Base-by-base conservation (phyloP, 495 filamentous ascomycete genomes). In the Talaromyces stipitatus region DNA sequence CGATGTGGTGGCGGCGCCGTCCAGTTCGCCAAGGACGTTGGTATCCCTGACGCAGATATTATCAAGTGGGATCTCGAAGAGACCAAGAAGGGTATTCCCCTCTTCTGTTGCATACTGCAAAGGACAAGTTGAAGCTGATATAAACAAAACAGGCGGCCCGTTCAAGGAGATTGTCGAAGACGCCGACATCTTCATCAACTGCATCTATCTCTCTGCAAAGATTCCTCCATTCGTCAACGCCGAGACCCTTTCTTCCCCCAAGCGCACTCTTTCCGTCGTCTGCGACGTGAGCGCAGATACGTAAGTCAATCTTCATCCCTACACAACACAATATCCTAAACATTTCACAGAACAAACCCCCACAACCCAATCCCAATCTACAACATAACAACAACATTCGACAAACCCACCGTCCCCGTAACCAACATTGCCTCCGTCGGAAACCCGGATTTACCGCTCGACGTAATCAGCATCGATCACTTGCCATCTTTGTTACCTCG, bases 51-150 rank as follows among this genome's bases (percentile, higher is more conserved):
- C 16, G 80, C 82, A 58, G 82, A 88, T 61, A 83, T 96, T 61
- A 70, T 92, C 63, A 83, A 91, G 77, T 97, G 92, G 92, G 94
- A 97, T 78, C 80, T 98, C 72, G 84, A 78, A 2, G 94, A 97
- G 81, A 97, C 92, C 53, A 69, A 71, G 65, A 73, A 72, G 61
- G 73, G 68, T 71, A 55, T 51, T 55, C 54, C 1, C 6, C 1
- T 38, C 12, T 38, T 24, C n/a, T 6, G 5, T 14, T n/a, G 2
- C 18, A 10, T 18, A 18, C 45, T 24, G 7, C 45, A 24, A 48
- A 48, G n/a, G n/a, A n/a, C n/a, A n/a, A n/a, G n/a, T n/a, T n/a
- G n/a, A n/a, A n/a, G n/a, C n/a, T n/a, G n/a, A n/a, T n/a, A n/a
- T n/a, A n/a, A n/a, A n/a, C n/a, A n/a, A n/a, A 2, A 80, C 65